A percentile compares a stretch with the other conserved stretches of the same genome.
These are phyloP conservation scores for Chenopodium album DNA, from an alignment of 148 eudicot species.

Conservation along the genomic window DNA sequence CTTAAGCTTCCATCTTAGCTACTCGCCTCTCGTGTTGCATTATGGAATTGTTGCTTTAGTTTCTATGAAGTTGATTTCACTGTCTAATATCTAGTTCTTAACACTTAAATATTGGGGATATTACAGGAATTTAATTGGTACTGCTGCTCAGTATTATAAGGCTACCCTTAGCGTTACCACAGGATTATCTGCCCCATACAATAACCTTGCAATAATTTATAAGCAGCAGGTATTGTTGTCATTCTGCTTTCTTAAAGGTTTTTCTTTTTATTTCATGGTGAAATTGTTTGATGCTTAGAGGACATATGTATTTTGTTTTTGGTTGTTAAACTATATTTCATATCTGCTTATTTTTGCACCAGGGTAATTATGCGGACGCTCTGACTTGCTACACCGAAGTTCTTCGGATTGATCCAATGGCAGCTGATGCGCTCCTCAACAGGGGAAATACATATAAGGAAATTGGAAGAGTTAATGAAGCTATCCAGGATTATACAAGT, in stretches of 20 bases:
- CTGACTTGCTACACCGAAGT: constrained; percentile 94
- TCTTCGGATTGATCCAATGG: constrained; percentile 84
- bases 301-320: not conserved
- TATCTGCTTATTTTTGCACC: constrained; percentile 3
- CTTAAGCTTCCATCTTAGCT: constrained; percentile 6
- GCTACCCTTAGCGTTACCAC: constrained; percentile 86
- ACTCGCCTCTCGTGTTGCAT: not conserved
- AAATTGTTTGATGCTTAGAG: not conserved
- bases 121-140: constrained; percentile 82
- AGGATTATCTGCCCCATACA: constrained; percentile 94
- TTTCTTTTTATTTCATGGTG: not conserved
- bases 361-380: constrained; percentile 88
- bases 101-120: constrained; percentile 17
- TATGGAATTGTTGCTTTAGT: not conserved
- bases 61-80: not conserved
- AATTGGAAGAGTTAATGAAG: constrained; percentile 88
- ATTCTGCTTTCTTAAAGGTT: not conserved
- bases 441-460: constrained; percentile 92
- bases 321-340: not conserved
- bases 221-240: constrained; percentile 74
- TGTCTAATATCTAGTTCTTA: constrained; percentile 11
- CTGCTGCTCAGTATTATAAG: constrained; percentile 86
- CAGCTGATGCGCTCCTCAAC: constrained; percentile 87
- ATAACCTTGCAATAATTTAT: constrained; percentile 85
- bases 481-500: constrained; percentile 84